Evolutionary conservation across 2,329 filamentous ascomycete species (phyloP).

Genomic region (Diaporthe capsici): DNA sequence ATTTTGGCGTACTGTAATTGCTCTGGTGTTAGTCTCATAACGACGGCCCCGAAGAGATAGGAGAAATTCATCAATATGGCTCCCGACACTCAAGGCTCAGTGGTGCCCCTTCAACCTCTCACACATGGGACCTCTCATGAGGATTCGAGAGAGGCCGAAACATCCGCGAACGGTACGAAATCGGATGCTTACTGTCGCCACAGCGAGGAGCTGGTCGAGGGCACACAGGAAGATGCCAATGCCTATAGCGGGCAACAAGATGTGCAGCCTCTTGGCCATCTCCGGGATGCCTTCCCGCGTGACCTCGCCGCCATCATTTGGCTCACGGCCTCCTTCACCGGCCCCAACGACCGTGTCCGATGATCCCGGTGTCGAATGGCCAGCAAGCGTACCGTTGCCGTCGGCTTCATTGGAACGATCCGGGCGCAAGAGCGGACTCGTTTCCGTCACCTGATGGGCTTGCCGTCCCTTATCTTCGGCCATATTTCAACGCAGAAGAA

Average conservation of each 20-base stretch:
- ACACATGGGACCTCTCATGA: too few relatives aligned
- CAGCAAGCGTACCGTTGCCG: slow-evolving; percentile 16
- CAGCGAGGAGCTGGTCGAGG: slow-evolving; percentile 82
- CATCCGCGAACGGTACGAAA: background rate
- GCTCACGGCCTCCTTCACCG: background rate
- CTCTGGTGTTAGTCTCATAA: background rate
- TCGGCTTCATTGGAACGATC: background rate
- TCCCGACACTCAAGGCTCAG: background rate
- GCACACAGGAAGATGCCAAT: slow-evolving; percentile 74
- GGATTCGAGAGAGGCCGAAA: background rate
- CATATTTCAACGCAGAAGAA: slow-evolving; percentile 17
- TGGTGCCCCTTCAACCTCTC: background rate
- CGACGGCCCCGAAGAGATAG: background rate
- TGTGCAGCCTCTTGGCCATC: slow-evolving; percentile 54
- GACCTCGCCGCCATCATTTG: slow-evolving; percentile 20
- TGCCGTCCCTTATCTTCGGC: slow-evolving; percentile 8
- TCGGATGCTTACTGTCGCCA: slow-evolving; percentile 63
- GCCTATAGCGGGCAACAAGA: slow-evolving; percentile 55
- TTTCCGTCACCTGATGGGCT: slow-evolving; percentile 5
- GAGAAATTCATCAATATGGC: background rate
- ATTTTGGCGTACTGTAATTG: slow-evolving; percentile 75
- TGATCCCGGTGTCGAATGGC: background rate
- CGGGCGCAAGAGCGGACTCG: slow-evolving; percentile 38
- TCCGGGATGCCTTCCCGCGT: slow-evolving; percentile 46
- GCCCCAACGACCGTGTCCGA: slow-evolving; percentile 2